Base-by-base conservation (phyloP, 306 rosid species). In the Vicia sativa region DNA sequence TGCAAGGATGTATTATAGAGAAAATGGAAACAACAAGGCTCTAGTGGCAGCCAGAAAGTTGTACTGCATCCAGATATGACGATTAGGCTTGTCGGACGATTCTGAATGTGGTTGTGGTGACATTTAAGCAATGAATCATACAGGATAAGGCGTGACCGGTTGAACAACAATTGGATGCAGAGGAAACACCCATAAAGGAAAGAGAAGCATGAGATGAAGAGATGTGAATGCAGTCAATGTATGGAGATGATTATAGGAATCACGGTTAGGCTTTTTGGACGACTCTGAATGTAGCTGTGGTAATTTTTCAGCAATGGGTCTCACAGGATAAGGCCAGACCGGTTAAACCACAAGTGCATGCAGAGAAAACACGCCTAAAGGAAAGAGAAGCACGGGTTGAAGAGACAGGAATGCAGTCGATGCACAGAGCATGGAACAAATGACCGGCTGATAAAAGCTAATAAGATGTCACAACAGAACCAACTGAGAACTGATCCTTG, bases 131-230 rank as follows among this genome's bases (percentile, higher is more conserved):
- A n/a, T 5, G 49, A 14, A 6, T 44, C 49, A 0, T n/a, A n/a
- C 18, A 44, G 18, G 49, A 44, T 14, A 44, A 44, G 3, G 18
- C 14, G 16, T 43, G 18, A 44, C 49, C 18, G 1, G 49, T 44
- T n/a, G 15, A 44, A 44, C 49, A 16, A 44, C 49, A n/a, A 44
- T n/a, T 44, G 49, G 18, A 44, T 44, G 49, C 49, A 44, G 49
- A 44, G 18, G 49, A 44, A 43, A 44, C 49, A 44, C 8, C 6
- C 18, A 8, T 44, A 44, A 2, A 7, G 49, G 8, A n/a, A 44
- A 44, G 49, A 44, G 18, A n/a, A n/a, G 18, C 49, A n/a, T 16
- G 6, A 15, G 18, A 44, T 44, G 18, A 44, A 44, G 18, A n/a
- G 15, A 44, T 5, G 18, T 44, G 49, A n/a, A 44, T 44, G 38